Conservation (phyloP, 805 yeast genomes). For the Saturnispora diversa region DNA sequence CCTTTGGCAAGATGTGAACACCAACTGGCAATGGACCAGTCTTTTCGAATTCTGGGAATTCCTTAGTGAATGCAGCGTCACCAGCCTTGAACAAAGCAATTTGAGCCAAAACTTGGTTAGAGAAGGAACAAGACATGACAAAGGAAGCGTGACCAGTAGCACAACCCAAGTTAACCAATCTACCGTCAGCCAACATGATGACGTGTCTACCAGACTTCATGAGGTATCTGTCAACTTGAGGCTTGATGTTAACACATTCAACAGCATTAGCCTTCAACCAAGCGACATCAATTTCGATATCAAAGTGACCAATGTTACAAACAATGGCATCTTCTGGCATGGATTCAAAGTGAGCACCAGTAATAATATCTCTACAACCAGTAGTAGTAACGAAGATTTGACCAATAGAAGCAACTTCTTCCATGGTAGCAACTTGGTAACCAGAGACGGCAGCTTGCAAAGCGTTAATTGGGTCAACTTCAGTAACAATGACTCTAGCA, state of each 20-base stretch:
- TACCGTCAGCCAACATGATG: constrained; percentile 96
- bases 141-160: constrained; percentile 99
- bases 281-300: constrained; percentile 98
- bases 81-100: constrained; percentile 91
- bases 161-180: constrained; percentile 98
- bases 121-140: constrained; percentile 99
- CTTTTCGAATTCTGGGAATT: constrained; percentile 84
- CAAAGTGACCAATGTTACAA: constrained; percentile 99
- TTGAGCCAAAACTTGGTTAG: constrained; percentile 98
- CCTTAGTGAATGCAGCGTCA: constrained; percentile 68
- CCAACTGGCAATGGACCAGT: constrained; percentile 86
- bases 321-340: constrained; percentile 99
- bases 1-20: constrained; percentile 95
- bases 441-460: constrained; percentile 99
- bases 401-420: constrained; percentile 85
- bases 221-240: constrained; percentile 97
- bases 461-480: constrained; percentile 98
- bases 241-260: constrained; percentile 94
- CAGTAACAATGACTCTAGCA: constrained; percentile 96
- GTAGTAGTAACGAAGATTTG: constrained; percentile 99
- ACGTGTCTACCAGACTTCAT: constrained; percentile 85
- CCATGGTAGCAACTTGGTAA: constrained; percentile 93
- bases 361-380: constrained; percentile 98
- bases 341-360: constrained; percentile 71
- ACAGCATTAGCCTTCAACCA: constrained; percentile 94